Evolutionary conservation across 2,329 filamentous ascomycete species (phyloP).

Genomic region (Ophiognomonia clavigignenti-juglandacearum): DNA sequence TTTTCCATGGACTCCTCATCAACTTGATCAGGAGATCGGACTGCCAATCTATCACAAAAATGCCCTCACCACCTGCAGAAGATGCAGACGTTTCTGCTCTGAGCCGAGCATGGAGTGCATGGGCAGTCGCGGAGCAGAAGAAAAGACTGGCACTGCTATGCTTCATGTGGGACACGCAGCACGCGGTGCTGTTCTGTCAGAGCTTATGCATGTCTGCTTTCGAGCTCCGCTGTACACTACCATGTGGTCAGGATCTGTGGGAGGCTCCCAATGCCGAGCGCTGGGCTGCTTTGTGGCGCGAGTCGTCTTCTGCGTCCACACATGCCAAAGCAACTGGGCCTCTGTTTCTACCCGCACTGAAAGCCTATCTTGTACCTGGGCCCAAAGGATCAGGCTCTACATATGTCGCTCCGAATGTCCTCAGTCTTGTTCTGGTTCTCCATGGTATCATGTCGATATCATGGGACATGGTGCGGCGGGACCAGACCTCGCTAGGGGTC

Average conservation of each 20-base stretch:
- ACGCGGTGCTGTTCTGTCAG: constrained; percentile 61
- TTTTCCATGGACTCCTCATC: constrained; percentile 39
- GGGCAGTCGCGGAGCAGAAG: constrained; percentile 52
- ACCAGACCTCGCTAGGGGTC: constrained; percentile 54
- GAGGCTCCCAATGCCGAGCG: constrained; percentile 48
- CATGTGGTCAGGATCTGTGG: constrained; percentile 51
- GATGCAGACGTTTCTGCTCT: constrained; percentile 27
- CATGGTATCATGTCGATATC: constrained; percentile 60
- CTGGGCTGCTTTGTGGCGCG: constrained; percentile 20
- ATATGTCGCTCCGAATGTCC: constrained; percentile 36
- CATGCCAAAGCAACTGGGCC: constrained; percentile 31
- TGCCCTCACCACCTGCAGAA: constrained; percentile 2
- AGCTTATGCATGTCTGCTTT: constrained; percentile 63
- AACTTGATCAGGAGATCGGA: constrained; percentile 33
- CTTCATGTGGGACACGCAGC: constrained; percentile 64
- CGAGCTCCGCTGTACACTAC: constrained; percentile 52
- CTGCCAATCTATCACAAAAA: constrained; percentile 30
- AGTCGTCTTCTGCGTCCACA: neutral
- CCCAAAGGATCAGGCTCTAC: constrained; percentile 30
- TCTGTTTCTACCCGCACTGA: constrained; percentile 48
- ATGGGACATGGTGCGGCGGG: constrained; percentile 57
- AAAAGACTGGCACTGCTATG: constrained; percentile 56
- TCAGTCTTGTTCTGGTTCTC: constrained; percentile 50
- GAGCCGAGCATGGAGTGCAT: constrained; percentile 45
- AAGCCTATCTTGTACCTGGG: constrained; percentile 57